These are phyloP conservation scores for Termitomyces sp. DNA, from an alignment of 768 basidiomycete genomes.

Conservation along the genomic window DNA sequence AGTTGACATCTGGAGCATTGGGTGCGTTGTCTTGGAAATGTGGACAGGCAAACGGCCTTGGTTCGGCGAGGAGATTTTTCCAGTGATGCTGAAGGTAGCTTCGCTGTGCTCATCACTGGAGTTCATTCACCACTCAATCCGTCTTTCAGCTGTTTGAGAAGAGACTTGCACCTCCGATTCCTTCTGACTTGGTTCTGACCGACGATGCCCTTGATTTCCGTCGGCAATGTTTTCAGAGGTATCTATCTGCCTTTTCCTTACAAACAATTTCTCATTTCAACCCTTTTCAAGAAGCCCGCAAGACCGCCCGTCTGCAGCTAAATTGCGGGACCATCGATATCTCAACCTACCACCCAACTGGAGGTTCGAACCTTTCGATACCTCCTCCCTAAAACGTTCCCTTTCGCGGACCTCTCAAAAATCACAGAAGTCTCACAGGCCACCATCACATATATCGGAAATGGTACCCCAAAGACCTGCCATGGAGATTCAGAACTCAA, in stretches of 20 bases:
- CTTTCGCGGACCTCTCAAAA: conserved; percentile 8
- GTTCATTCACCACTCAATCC: background rate
- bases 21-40: conserved; percentile 94
- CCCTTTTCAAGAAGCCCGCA: conserved; percentile 52
- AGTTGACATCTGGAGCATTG: conserved; percentile 94
- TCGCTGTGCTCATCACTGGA: background rate
- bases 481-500: background rate
- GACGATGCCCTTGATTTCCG: conserved; percentile 69
- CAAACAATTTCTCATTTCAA: background rate
- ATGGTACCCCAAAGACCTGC: background rate
- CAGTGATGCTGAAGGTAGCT: conserved; percentile 78
- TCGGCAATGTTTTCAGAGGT: conserved; percentile 74
- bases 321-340: conserved; percentile 65
- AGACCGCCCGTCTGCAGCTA: conserved; percentile 62
- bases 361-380: conserved; percentile 26
- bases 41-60: conserved; percentile 91
- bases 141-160: conserved; percentile 57
- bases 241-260: conserved; percentile 16
- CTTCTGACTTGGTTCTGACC: conserved; percentile 60
- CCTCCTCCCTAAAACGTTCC: conserved; percentile 3
- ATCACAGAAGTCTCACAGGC: conserved; percentile 5
- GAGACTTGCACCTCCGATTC: conserved; percentile 72
- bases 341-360: conserved; percentile 53
- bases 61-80: conserved; percentile 66
- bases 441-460: background rate